Evolutionary conservation across 2,329 filamentous ascomycete genomes (phyloP).

Genomic region (Colletotrichum sp.): DNA sequence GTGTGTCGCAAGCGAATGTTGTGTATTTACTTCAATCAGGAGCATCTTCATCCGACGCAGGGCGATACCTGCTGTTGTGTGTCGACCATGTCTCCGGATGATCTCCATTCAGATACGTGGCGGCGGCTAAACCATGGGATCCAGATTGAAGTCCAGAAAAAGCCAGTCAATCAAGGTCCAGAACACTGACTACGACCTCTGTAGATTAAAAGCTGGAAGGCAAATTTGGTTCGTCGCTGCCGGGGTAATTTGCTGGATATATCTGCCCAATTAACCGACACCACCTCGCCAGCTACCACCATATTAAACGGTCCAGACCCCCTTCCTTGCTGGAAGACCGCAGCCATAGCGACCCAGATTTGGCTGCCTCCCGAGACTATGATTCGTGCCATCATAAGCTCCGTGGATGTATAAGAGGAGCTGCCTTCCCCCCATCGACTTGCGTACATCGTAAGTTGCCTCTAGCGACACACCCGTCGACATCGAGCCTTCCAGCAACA

Average conservation of each 20-base stretch:
- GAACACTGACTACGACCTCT: background rate
- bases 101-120: background rate
- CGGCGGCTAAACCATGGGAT: background rate
- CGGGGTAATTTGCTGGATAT: background rate
- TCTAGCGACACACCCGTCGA: background rate
- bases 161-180: background rate
- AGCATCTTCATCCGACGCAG: background rate
- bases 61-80: background rate
- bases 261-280: background rate
- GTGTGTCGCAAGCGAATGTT: background rate
- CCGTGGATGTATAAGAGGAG: background rate
- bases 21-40: background rate
- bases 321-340: background rate
- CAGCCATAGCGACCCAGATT: background rate
- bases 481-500: background rate
- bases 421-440: background rate
- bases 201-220: background rate
- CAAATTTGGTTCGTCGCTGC: background rate
- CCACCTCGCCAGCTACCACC: background rate
- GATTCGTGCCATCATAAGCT: background rate
- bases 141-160: background rate
- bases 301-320: background rate
- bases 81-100: background rate
- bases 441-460: background rate
- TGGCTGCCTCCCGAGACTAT: background rate